A percentile compares a stretch with the other conserved stretches of the same genome.
These are phyloP conservation scores for Pulveroboletus sp. DNA, from an alignment of 1,284 basidiomycete species.

Conservation along the genomic window DNA sequence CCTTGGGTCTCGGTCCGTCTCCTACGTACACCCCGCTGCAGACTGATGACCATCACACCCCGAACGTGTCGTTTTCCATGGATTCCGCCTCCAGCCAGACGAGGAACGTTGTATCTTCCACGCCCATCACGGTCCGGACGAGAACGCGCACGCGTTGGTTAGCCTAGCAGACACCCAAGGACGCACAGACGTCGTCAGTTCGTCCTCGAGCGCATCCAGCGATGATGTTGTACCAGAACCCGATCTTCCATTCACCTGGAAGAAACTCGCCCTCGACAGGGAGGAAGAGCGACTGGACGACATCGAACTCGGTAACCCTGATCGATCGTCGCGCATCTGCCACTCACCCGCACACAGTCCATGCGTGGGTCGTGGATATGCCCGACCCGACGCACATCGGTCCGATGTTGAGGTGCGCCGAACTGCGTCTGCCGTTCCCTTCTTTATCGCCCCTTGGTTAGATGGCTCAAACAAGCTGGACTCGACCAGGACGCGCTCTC, in stretches of 20 bases:
- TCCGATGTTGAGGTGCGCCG: slow-evolving; percentile 56
- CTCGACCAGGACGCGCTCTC: slow-evolving; percentile 60
- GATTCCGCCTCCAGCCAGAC: slow-evolving; percentile 47
- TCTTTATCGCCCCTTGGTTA: slow-evolving; percentile 26
- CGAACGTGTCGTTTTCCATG: slow-evolving; percentile 70
- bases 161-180: slow-evolving; percentile 37
- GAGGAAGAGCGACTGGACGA: slow-evolving; percentile 58
- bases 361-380: slow-evolving; percentile 88
- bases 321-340: background rate
- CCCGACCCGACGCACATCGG: slow-evolving; percentile 60
- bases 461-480: slow-evolving; percentile 60
- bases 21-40: background rate
- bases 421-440: background rate
- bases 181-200: slow-evolving; percentile 22
- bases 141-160: slow-evolving; percentile 10
- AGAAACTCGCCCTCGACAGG: slow-evolving; percentile 50
- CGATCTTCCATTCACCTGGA: slow-evolving; percentile 59
- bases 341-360: slow-evolving; percentile 27
- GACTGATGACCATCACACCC: slow-evolving; percentile 26
- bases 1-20: slow-evolving; percentile 76
- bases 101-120: slow-evolving; percentile 85
- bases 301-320: slow-evolving; percentile 46
- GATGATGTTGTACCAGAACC: slow-evolving; percentile 49
- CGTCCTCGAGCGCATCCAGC: slow-evolving; percentile 14
- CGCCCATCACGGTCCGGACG: slow-evolving; percentile 58